Percentiles rank a stretch among this genome's conserved stretches.
These are phyloP conservation scores for Ambispora gerdemannii DNA, from an alignment of 192 early-diverging fungal species.

Conservation along the genomic window DNA sequence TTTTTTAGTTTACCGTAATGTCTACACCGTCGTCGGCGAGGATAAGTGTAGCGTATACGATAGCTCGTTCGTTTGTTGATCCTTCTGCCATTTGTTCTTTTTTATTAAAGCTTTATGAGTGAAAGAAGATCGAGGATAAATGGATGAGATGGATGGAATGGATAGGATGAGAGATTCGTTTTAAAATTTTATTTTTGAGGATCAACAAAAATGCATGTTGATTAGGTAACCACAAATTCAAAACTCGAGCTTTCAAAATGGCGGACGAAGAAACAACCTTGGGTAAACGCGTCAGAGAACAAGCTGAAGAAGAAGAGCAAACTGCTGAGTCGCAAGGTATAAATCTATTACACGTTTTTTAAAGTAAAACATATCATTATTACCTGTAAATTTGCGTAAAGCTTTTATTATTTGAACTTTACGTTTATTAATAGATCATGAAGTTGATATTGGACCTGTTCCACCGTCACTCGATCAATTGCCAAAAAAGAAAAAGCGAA, in stretches of 20 bases:
- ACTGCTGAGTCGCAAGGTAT: neutral
- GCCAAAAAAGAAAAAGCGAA: slow-evolving; percentile 39
- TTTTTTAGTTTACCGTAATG: slow-evolving; percentile 95
- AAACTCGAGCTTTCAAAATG: too few relatives aligned
- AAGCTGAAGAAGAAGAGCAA: neutral
- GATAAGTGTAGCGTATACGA: slow-evolving; percentile 96
- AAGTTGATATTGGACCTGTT: slow-evolving; percentile 42
- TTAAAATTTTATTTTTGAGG: too few relatives aligned
- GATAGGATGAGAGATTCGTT: too few relatives aligned
- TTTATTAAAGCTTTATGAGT: too few relatives aligned
- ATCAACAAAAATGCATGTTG: too few relatives aligned
- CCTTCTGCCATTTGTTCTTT: neutral
- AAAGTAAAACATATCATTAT: too few relatives aligned
- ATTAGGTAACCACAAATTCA: too few relatives aligned
- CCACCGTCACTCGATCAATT: slow-evolving; percentile 27
- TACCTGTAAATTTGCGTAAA: neutral
- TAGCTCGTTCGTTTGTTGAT: slow-evolving; percentile 64
- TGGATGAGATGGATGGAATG: too few relatives aligned
- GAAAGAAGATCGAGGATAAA: too few relatives aligned
- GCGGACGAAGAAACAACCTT: too few relatives aligned
- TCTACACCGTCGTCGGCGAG: slow-evolving; percentile 96
- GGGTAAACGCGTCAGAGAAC: neutral
- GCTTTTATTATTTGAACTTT: neutral
- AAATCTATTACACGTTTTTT: too few relatives aligned
- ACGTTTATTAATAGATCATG: slow-evolving; percentile 27